phyloP scores from a whole-genome alignment of 2,329 filamentous ascomycete genomes.

The Colletotrichum agaves region DNA sequence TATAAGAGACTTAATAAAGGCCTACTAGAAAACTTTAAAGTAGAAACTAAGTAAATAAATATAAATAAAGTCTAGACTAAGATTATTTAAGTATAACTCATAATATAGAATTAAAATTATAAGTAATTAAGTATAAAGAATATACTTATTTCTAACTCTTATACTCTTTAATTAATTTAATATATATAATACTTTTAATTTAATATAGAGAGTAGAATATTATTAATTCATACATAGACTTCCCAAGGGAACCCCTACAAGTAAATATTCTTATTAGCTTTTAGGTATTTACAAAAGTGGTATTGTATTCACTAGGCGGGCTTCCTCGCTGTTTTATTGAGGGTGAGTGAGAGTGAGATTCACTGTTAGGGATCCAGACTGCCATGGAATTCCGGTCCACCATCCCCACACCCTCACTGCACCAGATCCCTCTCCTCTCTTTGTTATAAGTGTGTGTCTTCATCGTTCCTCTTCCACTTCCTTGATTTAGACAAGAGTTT shows the following conservation, averaged over 20 bases:
- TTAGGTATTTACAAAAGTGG: neutral
- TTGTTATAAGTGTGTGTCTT: neutral
- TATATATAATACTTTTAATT: too few species aligned
- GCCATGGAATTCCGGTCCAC: constrained; percentile 6
- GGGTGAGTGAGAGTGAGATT: neutral
- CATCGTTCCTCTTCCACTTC: neutral
- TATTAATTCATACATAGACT: too few species aligned
- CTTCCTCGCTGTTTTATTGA: neutral
- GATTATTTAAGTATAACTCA: too few species aligned
- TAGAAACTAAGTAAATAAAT: too few species aligned
- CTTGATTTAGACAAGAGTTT: neutral
- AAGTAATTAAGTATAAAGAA: too few species aligned
- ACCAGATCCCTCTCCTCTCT: constrained; percentile 1
- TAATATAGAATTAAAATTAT: too few species aligned
- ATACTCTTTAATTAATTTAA: too few species aligned
- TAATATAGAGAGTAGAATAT: too few species aligned
- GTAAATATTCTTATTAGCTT: constrained; percentile 1
- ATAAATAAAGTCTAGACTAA: too few species aligned
- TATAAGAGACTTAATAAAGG: too few species aligned
- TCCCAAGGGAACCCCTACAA: neutral
- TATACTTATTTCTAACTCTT: too few species aligned
- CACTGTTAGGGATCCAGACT: neutral
- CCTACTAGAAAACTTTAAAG: too few species aligned
- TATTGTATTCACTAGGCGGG: neutral
- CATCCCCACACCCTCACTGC: constrained; percentile 15